Base-by-base conservation (phyloP, 371 early-diverging fungal genomes). In the Mortierella sp. region DNA sequence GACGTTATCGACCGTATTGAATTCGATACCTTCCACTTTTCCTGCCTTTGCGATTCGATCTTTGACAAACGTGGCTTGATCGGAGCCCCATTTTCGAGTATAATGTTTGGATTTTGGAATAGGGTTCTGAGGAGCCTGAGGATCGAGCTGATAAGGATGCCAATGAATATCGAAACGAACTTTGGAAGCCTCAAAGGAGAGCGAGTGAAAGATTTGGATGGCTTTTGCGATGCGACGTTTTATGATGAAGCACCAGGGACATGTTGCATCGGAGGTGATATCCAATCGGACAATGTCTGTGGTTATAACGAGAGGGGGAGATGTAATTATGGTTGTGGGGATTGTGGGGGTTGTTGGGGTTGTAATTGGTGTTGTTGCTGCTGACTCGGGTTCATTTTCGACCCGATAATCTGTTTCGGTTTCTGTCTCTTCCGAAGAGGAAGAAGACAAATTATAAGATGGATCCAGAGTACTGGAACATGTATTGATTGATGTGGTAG, bases 211-310 rank as follows among this genome's bases (percentile, higher is more conserved):
- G 35, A 57, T n/a, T 0, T n/a, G 19, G 42, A 74, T 67, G 54
- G 74, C 69, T 32, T 53, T 57, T 23, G 89, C 88, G n/a, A 93
- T 75, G 15, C 91, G 85, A 4, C 89, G 87, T 68, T 91, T 90
- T 58, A 91, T 91, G 34, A 93, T 76, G 68, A 86, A 93, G 62
- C 91, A 93, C 89, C 89, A 91, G 9, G 90, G 91, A 54, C 91
- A 91, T 26, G 88, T 70, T n/a, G 83, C 87, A 75, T 91, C 91
- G 17, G 84, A 77, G 17, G 86, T 81, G 51, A 88, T 72, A 28
- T 85, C 85, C 32, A 90, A 83, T 17, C 74, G 63, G 31, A 88
- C 74, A 12, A 66, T 59, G 58, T 42, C 37, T 9, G 37, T 62
- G 22, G 40, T 32, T 5, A 32, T 47, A 8, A 51, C n/a, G 37